Evolutionary conservation across 2,329 filamentous ascomycete genomes (phyloP).

Genomic region (Cladosporium colombiae): DNA sequence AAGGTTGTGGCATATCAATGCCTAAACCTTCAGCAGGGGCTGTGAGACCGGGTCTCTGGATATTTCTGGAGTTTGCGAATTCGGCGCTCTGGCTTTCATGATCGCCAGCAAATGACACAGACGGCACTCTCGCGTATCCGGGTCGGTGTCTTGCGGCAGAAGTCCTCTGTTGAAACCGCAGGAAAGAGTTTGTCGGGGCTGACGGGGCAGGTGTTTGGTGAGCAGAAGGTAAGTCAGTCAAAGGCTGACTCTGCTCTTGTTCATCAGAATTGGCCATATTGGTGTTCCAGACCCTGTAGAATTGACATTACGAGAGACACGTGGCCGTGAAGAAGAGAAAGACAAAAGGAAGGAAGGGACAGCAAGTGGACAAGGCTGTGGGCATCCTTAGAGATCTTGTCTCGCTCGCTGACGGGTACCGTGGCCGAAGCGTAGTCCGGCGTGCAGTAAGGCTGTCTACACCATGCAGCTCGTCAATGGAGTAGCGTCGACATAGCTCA

Average conservation of each 20-base stretch:
- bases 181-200: constrained; percentile 7
- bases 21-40: constrained; percentile 37
- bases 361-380: not conserved
- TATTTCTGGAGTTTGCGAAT: constrained; percentile 31
- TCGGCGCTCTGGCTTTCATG: constrained; percentile 39
- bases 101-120: constrained; percentile 38
- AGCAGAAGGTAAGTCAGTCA: not conserved
- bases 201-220: not conserved
- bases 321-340: not conserved
- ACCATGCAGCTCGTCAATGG: not conserved
- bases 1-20: constrained; percentile 27
- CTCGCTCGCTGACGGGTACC: constrained; percentile 4
- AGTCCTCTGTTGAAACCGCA: not conserved
- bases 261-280: constrained; percentile 1
- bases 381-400: not conserved
- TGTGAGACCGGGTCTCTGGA: constrained; percentile 23
- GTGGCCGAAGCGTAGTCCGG: not conserved
- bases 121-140: constrained; percentile 40
- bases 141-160: constrained; percentile 34
- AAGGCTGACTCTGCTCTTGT: constrained; percentile 2
- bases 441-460: constrained; percentile 4
- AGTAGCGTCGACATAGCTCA: not conserved
- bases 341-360: not conserved
- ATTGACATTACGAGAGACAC: not conserved
- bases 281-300: not conserved